A percentile compares a stretch with the other conserved stretches of the same genome.
phyloP scores from a whole-genome alignment of 2,329 filamentous ascomycete species.

The Penicillium sp. region DNA sequence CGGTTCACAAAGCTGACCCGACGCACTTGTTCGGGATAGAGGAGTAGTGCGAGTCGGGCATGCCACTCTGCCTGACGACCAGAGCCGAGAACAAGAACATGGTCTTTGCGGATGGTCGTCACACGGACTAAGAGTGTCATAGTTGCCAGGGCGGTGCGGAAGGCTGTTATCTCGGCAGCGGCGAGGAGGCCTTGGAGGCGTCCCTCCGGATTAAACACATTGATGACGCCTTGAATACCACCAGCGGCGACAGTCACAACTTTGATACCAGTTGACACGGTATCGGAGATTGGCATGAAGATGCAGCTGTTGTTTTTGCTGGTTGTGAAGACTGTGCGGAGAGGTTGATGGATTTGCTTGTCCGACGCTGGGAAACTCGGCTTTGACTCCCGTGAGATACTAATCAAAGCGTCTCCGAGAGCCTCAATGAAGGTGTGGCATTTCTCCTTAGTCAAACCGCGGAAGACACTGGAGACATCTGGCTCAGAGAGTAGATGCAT shows the following conservation, averaged over 20 bases:
- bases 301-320: constrained; percentile 57
- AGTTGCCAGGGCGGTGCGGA: constrained; percentile 74
- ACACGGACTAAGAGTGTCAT: constrained; percentile 62
- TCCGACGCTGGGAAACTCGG: constrained; percentile 25
- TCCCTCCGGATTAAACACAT: constrained; percentile 66
- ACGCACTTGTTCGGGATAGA: constrained; percentile 46
- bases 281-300: constrained; percentile 73
- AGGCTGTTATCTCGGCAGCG: constrained; percentile 74
- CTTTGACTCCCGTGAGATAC: constrained; percentile 32
- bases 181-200: constrained; percentile 68
- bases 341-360: constrained; percentile 45
- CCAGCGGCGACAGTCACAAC: constrained; percentile 59
- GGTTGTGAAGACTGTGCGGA: constrained; percentile 44
- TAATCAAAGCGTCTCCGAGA: constrained; percentile 37
- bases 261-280: constrained; percentile 68
- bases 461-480: constrained; percentile 35
- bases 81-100: constrained; percentile 51
- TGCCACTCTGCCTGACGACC: constrained; percentile 55
- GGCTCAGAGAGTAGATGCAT: constrained; percentile 41
- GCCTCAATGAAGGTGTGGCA: constrained; percentile 38
- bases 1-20: constrained; percentile 79
- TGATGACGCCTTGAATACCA: constrained; percentile 65
- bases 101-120: constrained; percentile 26
- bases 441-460: constrained; percentile 32
- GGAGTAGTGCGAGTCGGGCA: constrained; percentile 52